Base-by-base conservation (phyloP, 2,329 filamentous ascomycete species). In the Arachnopeziza araneosa region DNA sequence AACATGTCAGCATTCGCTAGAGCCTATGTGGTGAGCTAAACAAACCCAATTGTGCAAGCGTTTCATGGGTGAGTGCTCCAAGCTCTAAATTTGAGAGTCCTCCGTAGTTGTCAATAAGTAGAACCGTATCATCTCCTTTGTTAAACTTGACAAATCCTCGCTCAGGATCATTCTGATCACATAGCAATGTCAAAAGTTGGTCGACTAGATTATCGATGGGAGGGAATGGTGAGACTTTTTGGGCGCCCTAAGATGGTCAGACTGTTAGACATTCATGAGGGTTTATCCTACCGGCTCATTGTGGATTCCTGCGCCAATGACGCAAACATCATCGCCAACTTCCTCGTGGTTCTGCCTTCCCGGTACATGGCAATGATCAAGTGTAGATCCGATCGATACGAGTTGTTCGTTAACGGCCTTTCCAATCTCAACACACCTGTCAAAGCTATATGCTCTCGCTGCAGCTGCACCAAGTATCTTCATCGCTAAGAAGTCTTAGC, bases 291-390 rank as follows among this genome's bases (percentile, higher is more conserved):
- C 85, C 0, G 85, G 85, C 71, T 89, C 85, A 68, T 87, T 87
- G 70, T 89, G 86, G 17, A 84, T 84, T 0, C 86, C 85, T 23
- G 85, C 87, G 2, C 86, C 85, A n/a, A 88, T 76, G 69, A 86
- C 36, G 36, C 36, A 44, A 44, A 44, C 36, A 44, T 44, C 36
- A 19, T 44, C 36, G 36, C 36, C 36, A 44, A 44, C 36, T 0
- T 76, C 73, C 63, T 82, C 77, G 59, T 83, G 80, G 7, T 79
- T 24, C 36, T 78, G 75, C 60, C 79, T 66, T 12, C 79, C 79
- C 2, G 79, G 79, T 2, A 82, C 79, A 63, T 81, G 79, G 65
- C 79, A 82, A 66, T 81, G 79, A 65, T 82, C 79, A 19, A 82
- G 64, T 55, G 76, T 78, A 14, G 78, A 77, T 1, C 78, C 80